Percentiles rank a stretch among this genome's conserved stretches.
These are phyloP conservation scores for Wickerhamiella occidentalis DNA, from an alignment of 805 yeast genomes.

Conservation along the genomic window DNA sequence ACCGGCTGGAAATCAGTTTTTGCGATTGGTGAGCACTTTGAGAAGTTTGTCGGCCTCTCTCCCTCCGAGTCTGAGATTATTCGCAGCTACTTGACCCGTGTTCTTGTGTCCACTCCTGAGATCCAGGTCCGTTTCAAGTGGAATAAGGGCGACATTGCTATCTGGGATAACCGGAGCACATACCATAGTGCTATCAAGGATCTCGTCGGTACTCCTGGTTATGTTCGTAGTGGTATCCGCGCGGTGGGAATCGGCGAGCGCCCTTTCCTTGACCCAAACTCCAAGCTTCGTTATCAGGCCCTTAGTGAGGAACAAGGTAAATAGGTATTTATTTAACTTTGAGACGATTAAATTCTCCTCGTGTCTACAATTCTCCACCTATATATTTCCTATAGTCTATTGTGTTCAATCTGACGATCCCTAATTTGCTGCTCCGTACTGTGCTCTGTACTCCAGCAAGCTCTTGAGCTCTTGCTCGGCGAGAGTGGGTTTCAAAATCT, in stretches of 20 bases:
- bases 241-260: slow-evolving; percentile 25
- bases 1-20: slow-evolving; percentile 51
- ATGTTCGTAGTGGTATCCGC: slow-evolving; percentile 23
- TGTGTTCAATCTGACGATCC: too few relatives aligned
- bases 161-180: slow-evolving; percentile 50
- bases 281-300: neutral
- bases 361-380: too few relatives aligned
- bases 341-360: too few relatives aligned
- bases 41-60: slow-evolving; percentile 28
- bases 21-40: slow-evolving; percentile 37
- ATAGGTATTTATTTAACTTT: too few relatives aligned
- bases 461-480: slow-evolving; percentile 21
- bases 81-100: slow-evolving; percentile 35
- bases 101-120: slow-evolving; percentile 40
- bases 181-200: slow-evolving; percentile 45
- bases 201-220: slow-evolving; percentile 14
- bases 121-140: slow-evolving; percentile 45
- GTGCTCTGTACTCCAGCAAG: slow-evolving; percentile 23
- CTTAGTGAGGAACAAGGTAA: too few relatives aligned
- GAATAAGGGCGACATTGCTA: slow-evolving; percentile 41
- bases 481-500: slow-evolving; percentile 35
- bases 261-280: slow-evolving; percentile 23
- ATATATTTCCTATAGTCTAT: too few relatives aligned
- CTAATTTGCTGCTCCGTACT: slow-evolving; percentile 28
- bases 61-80: slow-evolving; percentile 40